These are phyloP conservation scores for Garcia nutans DNA, from an alignment of 345 rosid species.

Conservation along the genomic window DNA sequence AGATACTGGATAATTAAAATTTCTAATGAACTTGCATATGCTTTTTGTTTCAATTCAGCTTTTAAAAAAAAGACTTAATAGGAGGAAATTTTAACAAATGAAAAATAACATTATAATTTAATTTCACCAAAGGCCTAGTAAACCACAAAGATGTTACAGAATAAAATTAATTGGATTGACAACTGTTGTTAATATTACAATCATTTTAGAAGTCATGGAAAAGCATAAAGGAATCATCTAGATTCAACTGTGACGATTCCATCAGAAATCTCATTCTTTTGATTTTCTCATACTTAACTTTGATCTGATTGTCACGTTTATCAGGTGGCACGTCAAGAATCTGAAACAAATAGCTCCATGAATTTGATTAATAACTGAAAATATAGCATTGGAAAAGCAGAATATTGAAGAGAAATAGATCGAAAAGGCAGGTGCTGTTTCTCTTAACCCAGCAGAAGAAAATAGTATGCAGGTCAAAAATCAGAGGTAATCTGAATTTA, in stretches of 20 bases:
- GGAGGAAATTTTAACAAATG: not conserved
- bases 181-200: not conserved
- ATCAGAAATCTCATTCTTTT: constrained; percentile 40
- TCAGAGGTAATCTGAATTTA: too few relatives aligned
- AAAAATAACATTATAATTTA: not conserved
- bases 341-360: constrained; percentile 35
- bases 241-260: constrained; percentile 53
- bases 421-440: too few relatives aligned
- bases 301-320: constrained; percentile 35
- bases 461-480: too few relatives aligned
- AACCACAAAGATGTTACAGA: not conserved
- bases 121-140: not conserved
- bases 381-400: not conserved
- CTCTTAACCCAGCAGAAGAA: too few relatives aligned
- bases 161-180: not conserved
- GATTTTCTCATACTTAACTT: constrained; percentile 37
- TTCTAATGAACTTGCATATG: too few relatives aligned
- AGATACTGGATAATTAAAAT: too few relatives aligned
- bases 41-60: too few relatives aligned
- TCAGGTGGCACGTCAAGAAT: constrained; percentile 39
- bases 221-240: constrained; percentile 76
- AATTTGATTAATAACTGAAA: not conserved
- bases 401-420: not conserved
- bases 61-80: not conserved
- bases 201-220: constrained; percentile 60